Percentiles rank a stretch among this genome's conserved stretches.
These are phyloP conservation scores for Alternaria sp. DNA, from an alignment of 2,329 filamentous ascomycete species.

Conservation along the genomic window DNA sequence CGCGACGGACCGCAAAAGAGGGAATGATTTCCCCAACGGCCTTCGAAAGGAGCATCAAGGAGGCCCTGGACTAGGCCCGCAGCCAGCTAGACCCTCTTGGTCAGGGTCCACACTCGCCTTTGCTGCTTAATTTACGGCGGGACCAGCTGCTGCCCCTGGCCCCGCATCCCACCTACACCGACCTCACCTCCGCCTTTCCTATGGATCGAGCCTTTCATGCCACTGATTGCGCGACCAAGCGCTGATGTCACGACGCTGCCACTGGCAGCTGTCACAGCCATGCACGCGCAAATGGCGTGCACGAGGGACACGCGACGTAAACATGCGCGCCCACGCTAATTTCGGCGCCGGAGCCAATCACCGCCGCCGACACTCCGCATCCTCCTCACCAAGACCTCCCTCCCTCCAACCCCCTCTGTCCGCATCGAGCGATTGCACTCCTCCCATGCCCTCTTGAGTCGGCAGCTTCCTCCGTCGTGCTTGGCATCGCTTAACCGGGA, in stretches of 20 bases:
- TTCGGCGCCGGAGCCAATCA: not conserved
- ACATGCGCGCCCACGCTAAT: not conserved
- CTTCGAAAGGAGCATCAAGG: slow-evolving; percentile 26
- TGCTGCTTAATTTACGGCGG: slow-evolving; percentile 13
- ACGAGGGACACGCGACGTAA: not conserved
- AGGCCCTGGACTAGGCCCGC: slow-evolving; percentile 18
- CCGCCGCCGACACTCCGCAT: not conserved
- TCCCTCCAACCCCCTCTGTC: not conserved
- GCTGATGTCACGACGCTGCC: slow-evolving; percentile 6
- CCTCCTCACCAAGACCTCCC: not conserved
- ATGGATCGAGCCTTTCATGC: slow-evolving; percentile 2
- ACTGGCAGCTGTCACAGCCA: not conserved
- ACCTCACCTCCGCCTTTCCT: not conserved
- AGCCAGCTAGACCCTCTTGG: slow-evolving; percentile 6
- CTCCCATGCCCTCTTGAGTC: not conserved
- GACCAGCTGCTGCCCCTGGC: slow-evolving; percentile 21
- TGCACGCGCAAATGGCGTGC: not conserved
- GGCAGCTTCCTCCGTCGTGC: not conserved
- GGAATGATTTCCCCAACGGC: not conserved
- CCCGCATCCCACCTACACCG: slow-evolving; percentile 9
- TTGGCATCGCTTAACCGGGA: slow-evolving; percentile 5
- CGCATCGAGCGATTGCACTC: not conserved
- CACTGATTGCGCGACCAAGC: not conserved
- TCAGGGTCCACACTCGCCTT: slow-evolving; percentile 19
- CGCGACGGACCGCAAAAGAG: slow-evolving; percentile 8